A percentile compares a stretch with the other conserved stretches of the same genome.
phyloP scores from a whole-genome alignment of 257 asterid genomes.

The Solanum lignicaule region DNA sequence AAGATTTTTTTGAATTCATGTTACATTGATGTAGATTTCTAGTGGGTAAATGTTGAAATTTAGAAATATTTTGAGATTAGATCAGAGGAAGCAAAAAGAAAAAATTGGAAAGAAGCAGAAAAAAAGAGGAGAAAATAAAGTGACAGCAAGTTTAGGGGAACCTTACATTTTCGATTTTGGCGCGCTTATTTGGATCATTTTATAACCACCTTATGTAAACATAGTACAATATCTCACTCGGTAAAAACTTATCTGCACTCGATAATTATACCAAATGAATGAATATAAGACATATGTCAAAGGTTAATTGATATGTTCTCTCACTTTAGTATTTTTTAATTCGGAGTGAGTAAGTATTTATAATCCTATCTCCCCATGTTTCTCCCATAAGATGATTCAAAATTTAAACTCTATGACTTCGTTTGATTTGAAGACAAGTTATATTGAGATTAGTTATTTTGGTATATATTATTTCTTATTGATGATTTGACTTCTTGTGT shows the following conservation, averaged over 20 bases:
- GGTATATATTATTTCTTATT: not conserved
- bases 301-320: not conserved
- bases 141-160: conserved; percentile 24
- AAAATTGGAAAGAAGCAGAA: not conserved
- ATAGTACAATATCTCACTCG: not conserved
- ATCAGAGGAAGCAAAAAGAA: conserved; percentile 1
- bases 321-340: not conserved
- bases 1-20: conserved; percentile 18
- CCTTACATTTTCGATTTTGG: conserved; percentile 24
- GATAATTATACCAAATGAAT: not conserved
- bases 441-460: not conserved
- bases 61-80: conserved; percentile 1
- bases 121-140: conserved; percentile 6
- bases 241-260: rapidly evolving
- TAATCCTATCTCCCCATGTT: rapidly evolving
- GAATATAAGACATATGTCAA: not conserved
- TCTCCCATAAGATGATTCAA: rapidly evolving
- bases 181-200: conserved; percentile 7
- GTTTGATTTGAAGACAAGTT: not conserved
- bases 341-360: not conserved
- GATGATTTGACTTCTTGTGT: not conserved
- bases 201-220: not conserved
- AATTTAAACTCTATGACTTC: not conserved
- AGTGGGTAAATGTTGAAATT: conserved; percentile 18
- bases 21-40: not conserved